Conservation (phyloP, 2,329 filamentous ascomycete species). For the Aspergillus quadrilineatus region DNA sequence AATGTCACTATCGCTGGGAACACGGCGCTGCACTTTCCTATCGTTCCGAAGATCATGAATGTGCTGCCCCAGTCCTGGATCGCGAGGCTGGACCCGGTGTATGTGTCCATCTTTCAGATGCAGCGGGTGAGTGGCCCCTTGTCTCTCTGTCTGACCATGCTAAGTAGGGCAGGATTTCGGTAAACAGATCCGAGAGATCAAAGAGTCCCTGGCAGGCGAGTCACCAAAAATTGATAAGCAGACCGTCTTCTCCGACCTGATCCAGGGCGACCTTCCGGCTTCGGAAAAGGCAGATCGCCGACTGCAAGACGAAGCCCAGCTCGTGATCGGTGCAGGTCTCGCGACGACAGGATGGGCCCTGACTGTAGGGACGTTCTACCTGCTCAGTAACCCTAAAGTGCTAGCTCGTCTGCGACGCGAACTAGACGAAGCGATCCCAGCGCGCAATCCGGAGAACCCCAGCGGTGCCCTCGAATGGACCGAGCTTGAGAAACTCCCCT, state of each 20-base stretch:
- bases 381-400: slow-evolving; percentile 1
- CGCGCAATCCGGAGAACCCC: not conserved
- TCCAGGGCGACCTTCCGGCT: not conserved
- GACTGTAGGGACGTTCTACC: slow-evolving; percentile 9
- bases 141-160: not conserved
- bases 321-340: slow-evolving; percentile 2
- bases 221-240: not conserved
- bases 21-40: slow-evolving; percentile 16
- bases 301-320: slow-evolving; percentile 5
- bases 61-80: slow-evolving; percentile 11
- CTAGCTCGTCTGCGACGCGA: not conserved
- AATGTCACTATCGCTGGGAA: slow-evolving; percentile 10
- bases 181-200: not conserved
- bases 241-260: slow-evolving; percentile 1
- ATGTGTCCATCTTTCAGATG: slow-evolving; percentile 2
- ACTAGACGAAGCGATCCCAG: not conserved
- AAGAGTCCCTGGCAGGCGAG: not conserved
- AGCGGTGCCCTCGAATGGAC: not conserved
- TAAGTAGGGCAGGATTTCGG: not conserved
- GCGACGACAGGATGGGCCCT: slow-evolving; percentile 4
- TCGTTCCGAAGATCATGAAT: slow-evolving; percentile 15
- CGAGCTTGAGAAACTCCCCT: not conserved
- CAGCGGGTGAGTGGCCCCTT: not conserved
- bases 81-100: not conserved
- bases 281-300: slow-evolving; percentile 4